Base-by-base conservation (phyloP, 148 eudicot genomes). In the Rhododendron ovatum region DNA sequence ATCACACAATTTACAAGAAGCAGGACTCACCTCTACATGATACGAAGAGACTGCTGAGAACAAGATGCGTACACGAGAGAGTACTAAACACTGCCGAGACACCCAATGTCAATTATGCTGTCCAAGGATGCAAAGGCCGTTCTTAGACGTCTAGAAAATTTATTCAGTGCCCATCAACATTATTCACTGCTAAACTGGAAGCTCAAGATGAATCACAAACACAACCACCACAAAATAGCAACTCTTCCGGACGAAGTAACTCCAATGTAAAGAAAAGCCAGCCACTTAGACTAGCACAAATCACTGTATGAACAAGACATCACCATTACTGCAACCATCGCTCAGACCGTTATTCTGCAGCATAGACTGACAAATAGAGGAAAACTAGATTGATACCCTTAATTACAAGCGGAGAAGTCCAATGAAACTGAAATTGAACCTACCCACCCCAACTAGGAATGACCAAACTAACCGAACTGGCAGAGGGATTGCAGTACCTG, bases 1-100 rank as follows among this genome's bases (percentile, higher is more conserved):
- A 84, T 83, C 85, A 90, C 87, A 90, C 87, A 88, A 91, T 92
- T 88, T 91, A 93, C 92, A 91, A 89, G 80, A 90, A 86, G 85
- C 82, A 87, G 71, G 67, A 86, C 87, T 89, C 78, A 77, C 71
- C 85, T 87, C 91, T 87, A 90, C 87, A 91, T 10, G 47, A 81
- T 20, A 74, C 67, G 51, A 14, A 8, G 65, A 59, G 83, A 55
- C 61, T 53, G 41, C 59, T 26, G 37, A 22, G 48, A 81, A 65
- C 37, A 0, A 28, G 22, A 67, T 43, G 30, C 39, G 24, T 67
- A 61, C 59, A 74, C 61, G 35, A 3, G 12, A 26, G 47, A 84
- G 11, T 84, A 41, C 86, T 84, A 39, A 78, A 84, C 75, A 33
- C 37, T 24, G 74, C 81, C 53, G 57, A 24, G 84, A 86, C 33